These are phyloP conservation scores for Penicillium sp. DNA, from an alignment of 2,329 filamentous ascomycete species.

Conservation along the genomic window DNA sequence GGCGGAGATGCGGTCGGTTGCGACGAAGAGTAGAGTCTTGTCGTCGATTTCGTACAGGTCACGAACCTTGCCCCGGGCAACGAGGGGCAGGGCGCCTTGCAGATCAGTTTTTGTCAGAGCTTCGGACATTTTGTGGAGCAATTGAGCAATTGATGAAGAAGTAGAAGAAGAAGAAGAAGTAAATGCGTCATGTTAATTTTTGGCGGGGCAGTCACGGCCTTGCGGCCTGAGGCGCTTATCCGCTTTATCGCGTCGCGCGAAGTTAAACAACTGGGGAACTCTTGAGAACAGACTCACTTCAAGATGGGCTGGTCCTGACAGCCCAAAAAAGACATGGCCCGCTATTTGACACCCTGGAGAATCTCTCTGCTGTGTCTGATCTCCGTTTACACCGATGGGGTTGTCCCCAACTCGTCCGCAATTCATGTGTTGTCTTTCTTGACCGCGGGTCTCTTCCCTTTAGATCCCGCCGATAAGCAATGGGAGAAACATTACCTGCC, in stretches of 20 bases:
- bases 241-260: conserved; percentile 3
- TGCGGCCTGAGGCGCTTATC: conserved; percentile 26
- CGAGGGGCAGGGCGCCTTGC: conserved; percentile 49
- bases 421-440: conserved; percentile 80
- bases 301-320: conserved; percentile 22
- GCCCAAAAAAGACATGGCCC: conserved; percentile 62
- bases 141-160: conserved; percentile 10
- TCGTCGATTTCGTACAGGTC: conserved; percentile 77
- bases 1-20: conserved; percentile 89
- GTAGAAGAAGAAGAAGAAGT: conserved; percentile 1
- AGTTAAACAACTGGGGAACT: too few relatives aligned
- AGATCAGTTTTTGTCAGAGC: conserved; percentile 50
- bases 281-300: too few relatives aligned
- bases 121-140: conserved; percentile 36
- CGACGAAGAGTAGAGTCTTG: conserved; percentile 76
- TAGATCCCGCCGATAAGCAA: conserved; percentile 38
- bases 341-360: conserved; percentile 87
- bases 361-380: conserved; percentile 80
- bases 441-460: conserved; percentile 66
- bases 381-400: conserved; percentile 76
- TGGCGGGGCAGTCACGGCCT: conserved; percentile 22
- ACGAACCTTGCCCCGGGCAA: conserved; percentile 74
- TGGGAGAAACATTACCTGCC: conserved; percentile 38
- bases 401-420: conserved; percentile 70
- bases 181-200: conserved; percentile 29